A percentile compares a stretch with the other conserved stretches of the same genome.
Conservation (phyloP, 345 rosid genomes). For the Gossypium raimondii region DNA sequence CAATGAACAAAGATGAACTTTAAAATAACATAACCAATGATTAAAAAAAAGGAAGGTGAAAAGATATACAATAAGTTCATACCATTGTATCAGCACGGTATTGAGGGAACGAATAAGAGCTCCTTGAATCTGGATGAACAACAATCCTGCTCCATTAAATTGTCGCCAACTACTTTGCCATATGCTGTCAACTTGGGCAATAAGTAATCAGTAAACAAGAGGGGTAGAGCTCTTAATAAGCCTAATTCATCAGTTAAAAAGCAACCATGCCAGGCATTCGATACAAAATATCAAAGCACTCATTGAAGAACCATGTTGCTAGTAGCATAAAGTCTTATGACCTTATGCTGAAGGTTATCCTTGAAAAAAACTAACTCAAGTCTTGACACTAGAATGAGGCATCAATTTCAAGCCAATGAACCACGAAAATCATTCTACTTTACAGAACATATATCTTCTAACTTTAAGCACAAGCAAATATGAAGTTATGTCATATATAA, state of each 20-base stretch:
- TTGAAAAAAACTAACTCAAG: too few species aligned
- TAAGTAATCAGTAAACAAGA: conserved; percentile 5
- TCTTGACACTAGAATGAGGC: neutral
- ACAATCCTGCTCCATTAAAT: conserved; percentile 25
- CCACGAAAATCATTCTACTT: neutral
- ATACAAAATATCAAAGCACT: neutral
- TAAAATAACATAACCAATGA: neutral
- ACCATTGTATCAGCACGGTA: conserved; percentile 27
- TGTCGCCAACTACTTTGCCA: conserved; percentile 25
- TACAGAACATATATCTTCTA: neutral
- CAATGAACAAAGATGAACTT: conserved; percentile 20
- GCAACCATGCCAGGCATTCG: too few species aligned
- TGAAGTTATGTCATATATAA: neutral
- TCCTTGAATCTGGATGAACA: conserved; percentile 32
- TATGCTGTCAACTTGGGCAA: conserved; percentile 35
- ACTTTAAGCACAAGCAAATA: neutral
- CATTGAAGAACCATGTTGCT: too few species aligned
- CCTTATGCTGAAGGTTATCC: too few species aligned
- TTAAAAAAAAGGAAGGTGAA: neutral
- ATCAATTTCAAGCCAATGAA: neutral
- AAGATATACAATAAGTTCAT: conserved; percentile 4
- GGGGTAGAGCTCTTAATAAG: conserved; percentile 1
- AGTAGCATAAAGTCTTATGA: too few species aligned
- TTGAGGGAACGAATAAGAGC: conserved; percentile 35
- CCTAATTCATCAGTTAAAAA: neutral